phyloP scores from a whole-genome alignment of 768 basidiomycete genomes.

The Mycena venus region DNA sequence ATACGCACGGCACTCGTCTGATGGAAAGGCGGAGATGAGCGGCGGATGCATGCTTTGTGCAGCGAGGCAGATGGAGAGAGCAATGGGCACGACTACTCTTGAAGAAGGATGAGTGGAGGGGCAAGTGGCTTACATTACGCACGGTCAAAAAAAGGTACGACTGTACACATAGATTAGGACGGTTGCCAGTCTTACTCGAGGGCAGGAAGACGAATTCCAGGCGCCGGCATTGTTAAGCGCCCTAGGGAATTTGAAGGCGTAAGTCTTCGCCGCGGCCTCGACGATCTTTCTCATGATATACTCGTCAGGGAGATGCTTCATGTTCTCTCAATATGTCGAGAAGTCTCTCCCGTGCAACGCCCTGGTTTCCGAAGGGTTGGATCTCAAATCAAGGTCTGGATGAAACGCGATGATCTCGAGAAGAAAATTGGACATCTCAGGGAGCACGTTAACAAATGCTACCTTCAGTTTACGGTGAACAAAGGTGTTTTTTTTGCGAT shows the following conservation, averaged over 20 bases:
- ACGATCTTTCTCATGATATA: no score
- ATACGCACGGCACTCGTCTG: no score
- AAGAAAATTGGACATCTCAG: slow-evolving; percentile 1
- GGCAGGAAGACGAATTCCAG: not conserved
- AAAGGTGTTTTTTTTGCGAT: no score
- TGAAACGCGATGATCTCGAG: slow-evolving; percentile 27
- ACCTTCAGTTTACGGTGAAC: slow-evolving; percentile 15
- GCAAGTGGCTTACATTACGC: no score
- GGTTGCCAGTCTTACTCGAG: not conserved
- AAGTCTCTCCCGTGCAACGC: not conserved
- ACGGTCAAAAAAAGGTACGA: no score
- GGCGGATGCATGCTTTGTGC: no score
- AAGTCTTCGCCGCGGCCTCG: not conserved
- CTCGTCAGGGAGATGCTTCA: slow-evolving; percentile 17
- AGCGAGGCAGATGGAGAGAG: no score
- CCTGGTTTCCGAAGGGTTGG: not conserved
- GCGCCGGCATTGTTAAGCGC: slow-evolving; percentile 13
- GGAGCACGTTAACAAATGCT: slow-evolving; percentile 24
- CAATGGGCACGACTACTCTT: no score
- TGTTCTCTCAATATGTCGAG: not conserved
- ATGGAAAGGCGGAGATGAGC: no score
- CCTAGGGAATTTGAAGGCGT: slow-evolving; percentile 15
- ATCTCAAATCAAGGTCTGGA: slow-evolving; percentile 11
- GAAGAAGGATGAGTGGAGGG: no score
- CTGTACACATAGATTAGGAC: no score